phyloP scores from a whole-genome alignment of 2,329 filamentous ascomycete species.

The Aspergillus sclerotialis region DNA sequence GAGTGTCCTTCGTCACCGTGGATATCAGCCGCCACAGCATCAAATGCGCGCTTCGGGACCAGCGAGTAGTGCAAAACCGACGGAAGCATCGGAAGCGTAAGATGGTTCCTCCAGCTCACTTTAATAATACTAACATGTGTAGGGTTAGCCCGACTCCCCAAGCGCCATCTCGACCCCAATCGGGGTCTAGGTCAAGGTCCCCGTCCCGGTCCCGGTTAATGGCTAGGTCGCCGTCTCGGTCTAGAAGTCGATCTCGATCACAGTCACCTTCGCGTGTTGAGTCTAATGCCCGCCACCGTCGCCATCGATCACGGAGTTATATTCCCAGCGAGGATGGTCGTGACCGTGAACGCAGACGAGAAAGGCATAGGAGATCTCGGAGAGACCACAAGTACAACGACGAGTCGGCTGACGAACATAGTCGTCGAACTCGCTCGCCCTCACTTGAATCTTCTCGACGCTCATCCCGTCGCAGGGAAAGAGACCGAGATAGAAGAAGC shows the following conservation, averaged over 20 bases:
- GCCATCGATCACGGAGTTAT: conserved; percentile 42
- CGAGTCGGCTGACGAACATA: conserved; percentile 22
- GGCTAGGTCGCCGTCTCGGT: conserved; percentile 17
- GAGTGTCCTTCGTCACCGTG: conserved; percentile 60
- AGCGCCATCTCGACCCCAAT: conserved; percentile 18
- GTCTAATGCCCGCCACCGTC: conserved; percentile 43
- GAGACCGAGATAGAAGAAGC: conserved; percentile 46
- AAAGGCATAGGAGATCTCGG: conserved; percentile 20
- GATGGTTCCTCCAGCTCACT: neutral
- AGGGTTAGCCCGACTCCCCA: no score
- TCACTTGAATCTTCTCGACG: conserved; percentile 55
- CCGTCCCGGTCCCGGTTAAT: conserved; percentile 21
- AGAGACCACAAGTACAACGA: conserved; percentile 43
- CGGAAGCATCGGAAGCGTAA: conserved; percentile 25
- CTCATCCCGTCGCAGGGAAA: conserved; percentile 55
- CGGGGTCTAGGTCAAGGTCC: conserved; percentile 19
- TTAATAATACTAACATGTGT: conserved; percentile 6
- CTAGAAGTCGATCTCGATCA: conserved; percentile 21
- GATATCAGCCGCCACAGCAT: conserved; percentile 32
- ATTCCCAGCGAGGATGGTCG: conserved; percentile 30
- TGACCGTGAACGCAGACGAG: conserved; percentile 23
- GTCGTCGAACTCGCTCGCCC: conserved; percentile 56
- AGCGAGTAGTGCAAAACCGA: conserved; percentile 10
- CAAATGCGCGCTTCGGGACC: no score
- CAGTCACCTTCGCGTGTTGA: conserved; percentile 36